Percentiles rank a stretch among this genome's conserved stretches.
Conservation (phyloP, 495 filamentous ascomycete species). For the Xylaria longipes region DNA sequence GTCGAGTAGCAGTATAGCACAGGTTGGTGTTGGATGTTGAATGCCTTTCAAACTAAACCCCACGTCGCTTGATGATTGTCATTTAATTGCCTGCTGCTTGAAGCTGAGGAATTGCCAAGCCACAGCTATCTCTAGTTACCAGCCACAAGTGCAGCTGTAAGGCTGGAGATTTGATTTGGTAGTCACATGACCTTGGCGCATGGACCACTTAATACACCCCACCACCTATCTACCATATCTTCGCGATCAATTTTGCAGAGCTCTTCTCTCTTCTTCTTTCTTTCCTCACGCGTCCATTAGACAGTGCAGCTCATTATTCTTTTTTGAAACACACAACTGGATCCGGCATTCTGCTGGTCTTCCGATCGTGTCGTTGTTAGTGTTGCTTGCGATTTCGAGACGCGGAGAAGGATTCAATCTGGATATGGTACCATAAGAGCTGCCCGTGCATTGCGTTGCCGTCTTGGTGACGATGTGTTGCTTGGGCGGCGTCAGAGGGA, state of each 20-base stretch:
- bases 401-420: constrained; percentile 73
- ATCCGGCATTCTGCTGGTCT: constrained; percentile 72
- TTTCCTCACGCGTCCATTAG: constrained; percentile 75
- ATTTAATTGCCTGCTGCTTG: not conserved
- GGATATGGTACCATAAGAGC: constrained; percentile 84
- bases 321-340: constrained; percentile 53
- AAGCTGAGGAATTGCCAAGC: constrained; percentile 30
- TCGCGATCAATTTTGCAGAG: constrained; percentile 28
- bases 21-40: not conserved
- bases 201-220: constrained; percentile 11
- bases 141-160: constrained; percentile 9
- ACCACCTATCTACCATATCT: constrained; percentile 29
- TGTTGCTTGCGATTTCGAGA: constrained; percentile 80
- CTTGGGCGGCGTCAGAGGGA: constrained; percentile 91
- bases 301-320: constrained; percentile 82
- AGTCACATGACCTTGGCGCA: constrained; percentile 22
- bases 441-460: constrained; percentile 71
- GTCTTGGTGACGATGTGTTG: constrained; percentile 58
- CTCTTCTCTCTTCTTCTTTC: constrained; percentile 35
- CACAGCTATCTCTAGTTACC: constrained; percentile 17
- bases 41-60: constrained; percentile 35
- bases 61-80: constrained; percentile 33
- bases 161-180: too few relatives aligned
- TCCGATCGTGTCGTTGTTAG: constrained; percentile 65
- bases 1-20: constrained; percentile 16